Evolutionary conservation across 2,329 filamentous ascomycete species (phyloP), one percentile per base, ranked within the genome.

Genomic region (Aquanectria penicillioides): DNA sequence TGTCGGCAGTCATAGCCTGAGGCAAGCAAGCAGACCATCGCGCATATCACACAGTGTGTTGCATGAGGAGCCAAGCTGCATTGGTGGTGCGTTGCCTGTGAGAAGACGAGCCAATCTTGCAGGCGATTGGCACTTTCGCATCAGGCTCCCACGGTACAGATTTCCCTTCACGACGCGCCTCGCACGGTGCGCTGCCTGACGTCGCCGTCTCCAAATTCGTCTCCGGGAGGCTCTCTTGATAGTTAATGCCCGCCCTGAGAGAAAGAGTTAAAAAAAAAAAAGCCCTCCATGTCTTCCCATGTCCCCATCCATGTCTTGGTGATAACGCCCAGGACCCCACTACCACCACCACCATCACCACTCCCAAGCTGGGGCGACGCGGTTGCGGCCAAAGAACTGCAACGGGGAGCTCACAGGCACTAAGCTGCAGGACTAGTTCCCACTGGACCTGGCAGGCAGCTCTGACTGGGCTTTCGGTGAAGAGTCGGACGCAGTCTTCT

Each of bases 241-340:
- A 26, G 28, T 17, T 37, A 20, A n/a, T n/a, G n/a, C n/a, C n/a
- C n/a, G n/a, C n/a, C n/a, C n/a, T n/a, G n/a, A n/a, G n/a, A n/a
- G n/a, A n/a, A n/a, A n/a, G n/a, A n/a, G n/a, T n/a, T n/a, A n/a
- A n/a, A n/a, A n/a, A n/a, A n/a, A n/a, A n/a, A n/a, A n/a, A n/a
- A n/a, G n/a, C n/a, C n/a, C n/a, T 49, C 54, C 48, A 25, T 25
- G 47, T 31, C 41, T 52, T 53, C 48, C 20, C 29, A 48, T 40
- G 23, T 31, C 48, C 40, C 48, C 41, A 47, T 52, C 38, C 48
- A 57, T 55, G 51, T 63, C 48, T 58, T 58, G 43, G 49, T 61
- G 49, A 60, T 49, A 48, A 36, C 43, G 46, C 41, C 34, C 33
- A 12, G 47, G 51, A 57, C 66, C 59, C 62, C 64, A 56, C 65